Conservation (phyloP, 2,329 filamentous ascomycete species). For the Septoria petroselini region DNA sequence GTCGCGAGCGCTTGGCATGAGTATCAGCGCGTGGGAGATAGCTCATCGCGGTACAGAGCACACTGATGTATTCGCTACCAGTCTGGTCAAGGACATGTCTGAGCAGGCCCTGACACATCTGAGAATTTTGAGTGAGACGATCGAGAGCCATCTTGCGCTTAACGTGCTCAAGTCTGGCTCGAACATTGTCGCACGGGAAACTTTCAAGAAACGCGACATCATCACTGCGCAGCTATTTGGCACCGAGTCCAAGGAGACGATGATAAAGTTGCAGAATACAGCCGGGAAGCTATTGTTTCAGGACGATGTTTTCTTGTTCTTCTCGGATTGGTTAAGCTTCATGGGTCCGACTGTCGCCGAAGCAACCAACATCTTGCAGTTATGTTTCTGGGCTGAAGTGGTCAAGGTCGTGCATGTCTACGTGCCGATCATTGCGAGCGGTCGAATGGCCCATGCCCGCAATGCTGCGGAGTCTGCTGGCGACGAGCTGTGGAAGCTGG, state of each 20-base stretch:
- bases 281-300: conserved; percentile 54
- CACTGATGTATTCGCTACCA: conserved; percentile 63
- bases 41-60: conserved; percentile 77
- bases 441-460: not conserved
- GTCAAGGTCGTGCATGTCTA: conserved; percentile 70
- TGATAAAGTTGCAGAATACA: conserved; percentile 25
- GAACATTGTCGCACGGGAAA: conserved; percentile 38
- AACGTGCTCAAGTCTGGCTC: conserved; percentile 62
- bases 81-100: conserved; percentile 75
- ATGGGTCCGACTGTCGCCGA: conserved; percentile 33
- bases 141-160: conserved; percentile 76
- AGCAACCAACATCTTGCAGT: conserved; percentile 61
- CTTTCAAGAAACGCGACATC: conserved; percentile 29
- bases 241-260: conserved; percentile 26
- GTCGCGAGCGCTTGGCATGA: conserved; percentile 64
- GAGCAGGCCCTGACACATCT: conserved; percentile 82
- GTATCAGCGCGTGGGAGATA: conserved; percentile 86
- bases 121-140: conserved; percentile 83
- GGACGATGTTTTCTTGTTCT: conserved; percentile 73
- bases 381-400: conserved; percentile 90
- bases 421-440: conserved; percentile 29
- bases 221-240: conserved; percentile 35
- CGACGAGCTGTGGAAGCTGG: conserved; percentile 3
- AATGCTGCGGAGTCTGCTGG: not conserved
- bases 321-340: conserved; percentile 59